Base-by-base conservation (phyloP, 176 grass and related monocot species). In the Carex littledalei region DNA sequence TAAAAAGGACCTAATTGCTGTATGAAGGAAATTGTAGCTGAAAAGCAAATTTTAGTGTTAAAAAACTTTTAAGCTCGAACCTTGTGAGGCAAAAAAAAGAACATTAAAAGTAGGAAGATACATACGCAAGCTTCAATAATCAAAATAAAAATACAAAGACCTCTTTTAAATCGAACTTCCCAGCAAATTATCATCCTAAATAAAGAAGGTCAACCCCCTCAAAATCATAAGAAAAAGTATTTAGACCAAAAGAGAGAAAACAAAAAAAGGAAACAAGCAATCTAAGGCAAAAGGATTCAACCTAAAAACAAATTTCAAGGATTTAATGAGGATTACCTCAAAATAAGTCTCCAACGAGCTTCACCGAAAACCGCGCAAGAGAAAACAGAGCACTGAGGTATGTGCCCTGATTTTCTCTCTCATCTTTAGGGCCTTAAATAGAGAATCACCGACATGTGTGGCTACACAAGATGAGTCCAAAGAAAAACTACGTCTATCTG, bases 371-470 rank as follows among this genome's bases (percentile, higher is more conserved):
- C 5, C 24, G 14, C 24, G 22, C 22, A 16, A 24, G 13, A 56
- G 14, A 57, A 17, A 57, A 56, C 74, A 83, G 81, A 83, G 81
- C 81, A 83, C 81, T 60, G 60, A 83, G 61, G 81, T 11, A 24
- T 83, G 81, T 63, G 72, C 78, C 62, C 75, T 71, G 85, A 61
- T 21, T 52, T 61, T 69, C 52, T 69, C n/a, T 69, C 66, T 80
- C 45, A 22, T 32, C 47, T 31, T 35, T 69, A 54, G 60, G 29
- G 45, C 32, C 52, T 86, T 86, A 86, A 81, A 86, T 79, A 81
- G 63, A 86, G 47, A 34, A 81, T 71, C 63, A 58, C 49, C 57
- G 85, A 86, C 85, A 60, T 81, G 39, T 81, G 85, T 69, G 85
- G 85, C 15, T 16, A 17, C 52, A 65, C 47, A n/a, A 37, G 34